Evolutionary conservation across 805 yeast species (phyloP).

Genomic region (Yarrowia yakushimensis): DNA sequence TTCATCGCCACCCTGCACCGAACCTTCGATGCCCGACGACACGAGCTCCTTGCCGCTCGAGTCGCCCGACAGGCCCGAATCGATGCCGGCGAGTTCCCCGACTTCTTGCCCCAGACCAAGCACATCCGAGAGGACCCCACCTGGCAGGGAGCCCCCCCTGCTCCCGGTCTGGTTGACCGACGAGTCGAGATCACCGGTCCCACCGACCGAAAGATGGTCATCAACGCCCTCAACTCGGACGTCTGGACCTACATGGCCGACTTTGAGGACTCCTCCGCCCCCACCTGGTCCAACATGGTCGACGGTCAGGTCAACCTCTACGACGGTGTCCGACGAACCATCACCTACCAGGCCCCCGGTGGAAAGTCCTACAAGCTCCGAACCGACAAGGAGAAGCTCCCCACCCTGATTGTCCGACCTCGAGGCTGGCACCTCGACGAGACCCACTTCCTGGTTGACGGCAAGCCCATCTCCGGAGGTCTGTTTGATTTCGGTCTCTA

Average conservation of each 20-base stretch:
- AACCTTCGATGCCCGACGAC: constrained; percentile 54
- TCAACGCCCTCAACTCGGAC: constrained; percentile 64
- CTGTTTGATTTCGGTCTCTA: constrained; percentile 67
- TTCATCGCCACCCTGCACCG: constrained; percentile 66
- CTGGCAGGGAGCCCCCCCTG: constrained; percentile 70
- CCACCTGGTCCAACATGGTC: constrained; percentile 63
- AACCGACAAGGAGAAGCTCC: constrained; percentile 45
- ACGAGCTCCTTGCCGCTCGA: constrained; percentile 54
- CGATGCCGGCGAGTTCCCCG: constrained; percentile 64
- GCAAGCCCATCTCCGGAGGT: constrained; percentile 63
- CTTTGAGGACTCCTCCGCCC: constrained; percentile 69
- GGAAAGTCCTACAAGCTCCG: constrained; percentile 51
- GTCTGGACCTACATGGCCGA: constrained; percentile 76
- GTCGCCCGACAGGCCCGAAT: constrained; percentile 52
- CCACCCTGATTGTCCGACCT: constrained; percentile 52
- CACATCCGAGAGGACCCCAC: constrained; percentile 60
- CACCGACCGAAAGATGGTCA: constrained; percentile 71
- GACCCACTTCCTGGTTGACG: constrained; percentile 62
- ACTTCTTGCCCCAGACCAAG: constrained; percentile 62
- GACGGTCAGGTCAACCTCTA: constrained; percentile 69
- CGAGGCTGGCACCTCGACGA: constrained; percentile 76
- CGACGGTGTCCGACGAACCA: constrained; percentile 61
- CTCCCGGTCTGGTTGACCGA: constrained; percentile 65
- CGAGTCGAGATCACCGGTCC: constrained; percentile 77
- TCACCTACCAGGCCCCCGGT: constrained; percentile 41